These are phyloP conservation scores for Aegilops umbellulata DNA, from an alignment of 176 grass and related monocot species.

Conservation along the genomic window DNA sequence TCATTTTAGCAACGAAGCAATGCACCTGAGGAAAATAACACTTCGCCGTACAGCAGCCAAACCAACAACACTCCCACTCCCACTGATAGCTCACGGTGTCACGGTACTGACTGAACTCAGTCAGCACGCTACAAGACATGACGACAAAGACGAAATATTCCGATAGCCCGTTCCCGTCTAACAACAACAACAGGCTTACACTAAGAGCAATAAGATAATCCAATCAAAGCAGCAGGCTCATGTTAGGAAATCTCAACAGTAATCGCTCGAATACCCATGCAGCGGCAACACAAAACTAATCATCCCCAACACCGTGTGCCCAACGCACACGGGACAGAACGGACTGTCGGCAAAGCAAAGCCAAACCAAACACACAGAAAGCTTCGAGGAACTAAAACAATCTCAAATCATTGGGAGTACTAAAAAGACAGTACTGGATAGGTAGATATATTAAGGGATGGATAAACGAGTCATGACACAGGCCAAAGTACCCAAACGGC, in stretches of 20 bases:
- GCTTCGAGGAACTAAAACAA: slow-evolving; percentile 25
- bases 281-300: background rate
- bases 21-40: too few relatives aligned
- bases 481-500: slow-evolving; percentile 24
- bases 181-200: background rate
- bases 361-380: background rate
- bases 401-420: background rate
- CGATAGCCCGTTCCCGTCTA: background rate
- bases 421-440: background rate
- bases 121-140: too few relatives aligned
- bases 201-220: background rate
- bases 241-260: background rate
- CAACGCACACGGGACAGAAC: background rate
- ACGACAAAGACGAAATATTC: background rate
- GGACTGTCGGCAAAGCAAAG: background rate
- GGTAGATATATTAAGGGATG: slow-evolving; percentile 13
- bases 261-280: background rate
- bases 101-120: too few relatives aligned
- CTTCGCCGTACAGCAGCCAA: too few relatives aligned
- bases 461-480: slow-evolving; percentile 22
- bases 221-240: background rate
- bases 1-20: too few relatives aligned
- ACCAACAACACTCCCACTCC: too few relatives aligned
- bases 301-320: background rate
- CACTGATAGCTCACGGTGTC: too few relatives aligned